Percentiles rank a stretch among this genome's conserved stretches.
Evolutionary conservation across 1,139 yeast species (phyloP).

Genomic region (Suhomyces guaymorum): DNA sequence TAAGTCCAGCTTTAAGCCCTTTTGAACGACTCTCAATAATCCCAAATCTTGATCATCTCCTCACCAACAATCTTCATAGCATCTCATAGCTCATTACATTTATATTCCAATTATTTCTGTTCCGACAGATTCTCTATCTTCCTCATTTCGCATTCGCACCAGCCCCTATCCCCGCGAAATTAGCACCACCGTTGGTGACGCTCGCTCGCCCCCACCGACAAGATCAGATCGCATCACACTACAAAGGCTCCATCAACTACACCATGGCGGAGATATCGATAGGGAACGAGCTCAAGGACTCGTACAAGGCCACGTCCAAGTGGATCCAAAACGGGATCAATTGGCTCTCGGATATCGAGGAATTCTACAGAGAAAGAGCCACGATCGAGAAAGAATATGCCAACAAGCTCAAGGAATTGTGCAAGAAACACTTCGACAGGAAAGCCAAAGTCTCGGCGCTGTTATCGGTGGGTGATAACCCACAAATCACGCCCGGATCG

Average conservation of each 20-base stretch:
- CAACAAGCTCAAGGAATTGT: conserved; percentile 59
- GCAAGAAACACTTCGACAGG: conserved; percentile 71
- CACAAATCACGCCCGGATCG: conserved; percentile 92
- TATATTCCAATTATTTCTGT: too few species aligned
- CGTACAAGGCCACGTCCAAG: conserved; percentile 69
- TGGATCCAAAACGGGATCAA: conserved; percentile 76
- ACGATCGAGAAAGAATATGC: conserved; percentile 82
- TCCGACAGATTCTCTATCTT: too few species aligned
- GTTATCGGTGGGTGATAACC: conserved; percentile 87
- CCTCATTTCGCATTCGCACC: conserved; percentile 1
- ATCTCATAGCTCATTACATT: too few species aligned
- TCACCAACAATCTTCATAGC: too few species aligned
- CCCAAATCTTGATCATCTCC: too few species aligned
- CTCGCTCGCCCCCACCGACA: background rate
- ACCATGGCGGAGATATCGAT: conserved; percentile 27
- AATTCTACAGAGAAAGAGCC: conserved; percentile 82
- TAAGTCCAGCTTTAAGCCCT: too few species aligned
- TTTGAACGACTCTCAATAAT: too few species aligned
- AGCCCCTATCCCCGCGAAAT: conserved; percentile 2
- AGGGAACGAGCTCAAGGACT: conserved; percentile 77
- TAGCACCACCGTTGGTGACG: background rate
- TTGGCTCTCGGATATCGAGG: conserved; percentile 78
- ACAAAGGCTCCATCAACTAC: too few species aligned
- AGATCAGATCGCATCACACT: too few species aligned
- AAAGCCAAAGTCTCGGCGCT: conserved; percentile 69